phyloP scores from a whole-genome alignment of 208 protist genomes.

The Acanthamoeba royreba region DNA sequence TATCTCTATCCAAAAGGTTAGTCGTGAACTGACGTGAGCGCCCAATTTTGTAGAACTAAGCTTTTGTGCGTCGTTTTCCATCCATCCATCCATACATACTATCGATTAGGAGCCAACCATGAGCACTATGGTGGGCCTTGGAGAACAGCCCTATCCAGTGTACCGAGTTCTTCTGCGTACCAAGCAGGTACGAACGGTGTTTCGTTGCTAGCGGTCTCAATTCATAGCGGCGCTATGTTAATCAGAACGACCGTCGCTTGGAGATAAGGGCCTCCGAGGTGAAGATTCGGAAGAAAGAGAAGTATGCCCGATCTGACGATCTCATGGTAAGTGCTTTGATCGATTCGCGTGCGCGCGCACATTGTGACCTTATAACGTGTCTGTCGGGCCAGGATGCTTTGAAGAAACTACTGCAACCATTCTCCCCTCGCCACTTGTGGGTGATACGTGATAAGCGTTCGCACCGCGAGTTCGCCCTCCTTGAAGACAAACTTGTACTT shows the following conservation, averaged over 20 bases:
- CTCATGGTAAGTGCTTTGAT: neutral
- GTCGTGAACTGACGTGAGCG: too few relatives aligned
- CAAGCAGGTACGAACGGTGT: too few relatives aligned
- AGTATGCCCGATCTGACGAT: neutral
- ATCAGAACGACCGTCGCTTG: neutral
- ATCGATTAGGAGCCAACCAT: neutral
- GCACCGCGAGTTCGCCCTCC: neutral
- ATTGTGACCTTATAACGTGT: too few relatives aligned
- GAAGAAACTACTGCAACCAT: neutral
- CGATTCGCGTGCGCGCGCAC: too few relatives aligned
- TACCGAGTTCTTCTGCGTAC: neutral
- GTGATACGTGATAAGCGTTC: neutral
- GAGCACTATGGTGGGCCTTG: neutral
- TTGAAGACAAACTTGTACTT: neutral
- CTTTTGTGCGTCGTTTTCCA: neutral
- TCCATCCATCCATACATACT: too few relatives aligned
- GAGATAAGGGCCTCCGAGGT: neutral
- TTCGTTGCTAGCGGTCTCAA: too few relatives aligned
- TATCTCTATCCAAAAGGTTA: slow-evolving; percentile 8
- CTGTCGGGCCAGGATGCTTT: neutral
- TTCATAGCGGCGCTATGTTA: too few relatives aligned
- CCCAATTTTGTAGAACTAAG: neutral
- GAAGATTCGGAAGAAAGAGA: neutral
- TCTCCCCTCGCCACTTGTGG: neutral
- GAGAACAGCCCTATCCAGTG: neutral